Conservation (phyloP, 2,329 filamentous ascomycete genomes). For the Neofusicoccum kwambonambiense region DNA sequence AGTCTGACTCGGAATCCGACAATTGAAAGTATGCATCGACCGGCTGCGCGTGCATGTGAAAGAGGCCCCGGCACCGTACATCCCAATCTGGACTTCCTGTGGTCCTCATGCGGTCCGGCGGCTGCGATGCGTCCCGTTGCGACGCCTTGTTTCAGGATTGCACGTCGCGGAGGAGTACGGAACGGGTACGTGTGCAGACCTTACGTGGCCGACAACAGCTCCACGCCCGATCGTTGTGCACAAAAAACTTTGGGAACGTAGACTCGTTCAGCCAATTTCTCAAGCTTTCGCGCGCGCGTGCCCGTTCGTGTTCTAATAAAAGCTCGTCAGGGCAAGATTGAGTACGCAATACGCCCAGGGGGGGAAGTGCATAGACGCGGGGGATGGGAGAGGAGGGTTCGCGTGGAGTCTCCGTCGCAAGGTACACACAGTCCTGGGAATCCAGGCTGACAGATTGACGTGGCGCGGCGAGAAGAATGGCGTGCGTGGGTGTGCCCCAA, state of each 20-base stretch:
- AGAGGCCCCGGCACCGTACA: too few relatives aligned
- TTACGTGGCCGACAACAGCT: background rate
- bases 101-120: background rate
- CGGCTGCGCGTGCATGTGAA: too few relatives aligned
- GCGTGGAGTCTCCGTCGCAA: background rate
- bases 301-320: too few relatives aligned
- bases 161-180: background rate
- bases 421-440: background rate
- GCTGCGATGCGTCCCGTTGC: background rate
- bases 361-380: too few relatives aligned
- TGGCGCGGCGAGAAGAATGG: background rate
- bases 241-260: too few relatives aligned
- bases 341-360: too few relatives aligned
- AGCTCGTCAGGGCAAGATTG: too few relatives aligned
- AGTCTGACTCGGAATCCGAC: too few relatives aligned
- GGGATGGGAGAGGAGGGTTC: too few relatives aligned
- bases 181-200: background rate
- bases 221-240: background rate
- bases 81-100: background rate
- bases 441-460: background rate
- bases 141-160: background rate
- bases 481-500: slow-evolving; percentile 14
- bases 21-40: too few relatives aligned
- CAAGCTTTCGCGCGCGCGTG: too few relatives aligned
- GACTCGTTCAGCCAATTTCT: too few relatives aligned